Conservation (phyloP, 345 rosid genomes). For the Hibiscus tridactylites region DNA sequence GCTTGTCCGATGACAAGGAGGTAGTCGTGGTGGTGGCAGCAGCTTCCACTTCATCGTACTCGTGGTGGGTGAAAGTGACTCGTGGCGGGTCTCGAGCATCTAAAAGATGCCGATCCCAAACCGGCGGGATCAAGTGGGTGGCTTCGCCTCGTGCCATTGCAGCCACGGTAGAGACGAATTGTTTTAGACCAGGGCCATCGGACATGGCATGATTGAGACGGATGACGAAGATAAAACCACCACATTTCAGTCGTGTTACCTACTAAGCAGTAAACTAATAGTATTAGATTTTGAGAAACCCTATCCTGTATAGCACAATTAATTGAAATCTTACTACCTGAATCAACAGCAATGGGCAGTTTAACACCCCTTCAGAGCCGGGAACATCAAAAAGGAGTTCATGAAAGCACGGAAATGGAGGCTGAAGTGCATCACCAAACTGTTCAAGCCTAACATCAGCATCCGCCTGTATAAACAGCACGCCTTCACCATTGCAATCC, state of each 20-base stretch:
- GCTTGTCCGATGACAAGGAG: neutral
- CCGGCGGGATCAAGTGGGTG: slow-evolving; percentile 28
- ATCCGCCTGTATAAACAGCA: slow-evolving; percentile 38
- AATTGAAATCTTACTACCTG: slow-evolving; percentile 24
- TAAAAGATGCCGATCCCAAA: slow-evolving; percentile 41
- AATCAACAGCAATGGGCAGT: slow-evolving; percentile 35
- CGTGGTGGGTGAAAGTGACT: slow-evolving; percentile 31
- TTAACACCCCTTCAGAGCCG: slow-evolving; percentile 25
- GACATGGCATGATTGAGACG: slow-evolving; percentile 39
- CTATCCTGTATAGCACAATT: too few relatives aligned
- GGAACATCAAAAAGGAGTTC: slow-evolving; percentile 27
- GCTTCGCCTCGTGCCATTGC: slow-evolving; percentile 32
- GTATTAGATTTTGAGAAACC: too few relatives aligned
- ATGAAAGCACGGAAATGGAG: neutral
- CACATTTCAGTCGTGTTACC: slow-evolving; percentile 40
- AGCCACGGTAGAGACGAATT: slow-evolving; percentile 28
- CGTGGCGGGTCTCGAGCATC: slow-evolving; percentile 23
- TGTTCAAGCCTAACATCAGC: slow-evolving; percentile 34
- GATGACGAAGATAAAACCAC: slow-evolving; percentile 35
- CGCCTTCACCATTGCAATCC: slow-evolving; percentile 46
- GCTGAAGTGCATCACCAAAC: neutral
- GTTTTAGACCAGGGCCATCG: slow-evolving; percentile 36
- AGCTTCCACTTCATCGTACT: slow-evolving; percentile 31
- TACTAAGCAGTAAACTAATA: neutral
- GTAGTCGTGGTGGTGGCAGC: neutral